Percentiles rank a stretch among this genome's conserved stretches.
These are phyloP conservation scores for Saccharomycopsis synnaedendra DNA, from an alignment of 805 yeast genomes.

Conservation along the genomic window DNA sequence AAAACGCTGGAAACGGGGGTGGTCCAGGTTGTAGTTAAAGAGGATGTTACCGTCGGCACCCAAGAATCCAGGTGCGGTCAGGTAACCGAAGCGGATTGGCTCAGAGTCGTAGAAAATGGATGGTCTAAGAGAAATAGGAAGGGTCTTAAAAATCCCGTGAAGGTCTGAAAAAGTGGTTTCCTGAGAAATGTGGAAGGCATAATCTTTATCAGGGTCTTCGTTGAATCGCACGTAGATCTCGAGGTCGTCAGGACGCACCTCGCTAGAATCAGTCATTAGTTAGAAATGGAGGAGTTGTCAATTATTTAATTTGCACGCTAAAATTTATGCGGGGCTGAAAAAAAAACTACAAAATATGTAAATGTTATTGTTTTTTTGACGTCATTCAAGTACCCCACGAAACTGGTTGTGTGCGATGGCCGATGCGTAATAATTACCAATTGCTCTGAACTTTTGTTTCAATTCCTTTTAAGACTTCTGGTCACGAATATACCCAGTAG, in stretches of 20 bases:
- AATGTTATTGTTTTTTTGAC: background rate
- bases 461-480: background rate
- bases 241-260: constrained; percentile 9
- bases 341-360: background rate
- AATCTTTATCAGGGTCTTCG: constrained; percentile 77
- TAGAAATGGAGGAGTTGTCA: too few relatives aligned
- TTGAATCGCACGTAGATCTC: constrained; percentile 72
- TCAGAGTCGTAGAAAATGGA: constrained; percentile 52
- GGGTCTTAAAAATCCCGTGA: constrained; percentile 44
- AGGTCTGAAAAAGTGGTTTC: constrained; percentile 50
- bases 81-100: constrained; percentile 57
- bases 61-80: constrained; percentile 64
- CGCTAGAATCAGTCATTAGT: too few relatives aligned
- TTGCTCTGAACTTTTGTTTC: background rate
- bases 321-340: too few relatives aligned
- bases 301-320: too few relatives aligned
- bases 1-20: constrained; percentile 19
- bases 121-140: constrained; percentile 76
- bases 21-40: constrained; percentile 48
- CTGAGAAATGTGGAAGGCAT: constrained; percentile 67
- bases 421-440: background rate
- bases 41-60: constrained; percentile 76
- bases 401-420: background rate
- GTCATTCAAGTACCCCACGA: background rate
- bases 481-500: background rate